Percentiles rank a stretch among this genome's conserved stretches.
phyloP scores from a whole-genome alignment of 768 basidiomycete species.

The Pleurotus platypus region DNA sequence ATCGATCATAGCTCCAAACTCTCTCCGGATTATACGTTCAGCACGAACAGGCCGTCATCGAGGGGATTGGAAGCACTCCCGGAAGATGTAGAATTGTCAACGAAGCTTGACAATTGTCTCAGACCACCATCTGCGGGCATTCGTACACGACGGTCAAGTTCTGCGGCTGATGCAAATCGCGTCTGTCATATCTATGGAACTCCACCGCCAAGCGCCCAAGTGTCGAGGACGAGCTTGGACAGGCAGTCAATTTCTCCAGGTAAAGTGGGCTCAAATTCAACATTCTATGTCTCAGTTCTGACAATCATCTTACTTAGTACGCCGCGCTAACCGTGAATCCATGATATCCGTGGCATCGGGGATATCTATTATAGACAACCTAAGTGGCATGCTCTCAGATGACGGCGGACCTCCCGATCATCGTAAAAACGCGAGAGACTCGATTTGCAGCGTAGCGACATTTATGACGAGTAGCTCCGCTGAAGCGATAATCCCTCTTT shows the following conservation, averaged over 20 bases:
- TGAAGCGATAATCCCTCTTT: constrained; percentile 51
- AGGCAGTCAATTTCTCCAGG: not conserved
- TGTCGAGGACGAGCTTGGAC: constrained; percentile 5
- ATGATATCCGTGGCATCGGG: constrained; percentile 4
- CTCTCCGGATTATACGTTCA: not conserved
- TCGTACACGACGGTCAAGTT: not conserved
- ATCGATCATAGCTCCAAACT: constrained; percentile 35
- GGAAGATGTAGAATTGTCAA: constrained; percentile 11
- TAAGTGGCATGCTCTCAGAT: not conserved
- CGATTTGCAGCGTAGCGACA: constrained; percentile 53
- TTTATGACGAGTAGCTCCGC: constrained; percentile 55
- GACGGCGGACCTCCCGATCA: not conserved
- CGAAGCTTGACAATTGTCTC: not conserved
- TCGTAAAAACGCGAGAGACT: constrained; percentile 17
- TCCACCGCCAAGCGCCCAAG: constrained; percentile 3
- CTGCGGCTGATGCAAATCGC: constrained; percentile 1
- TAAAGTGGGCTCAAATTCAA: not conserved
- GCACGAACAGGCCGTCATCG: not conserved
- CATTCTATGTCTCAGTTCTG: not conserved
- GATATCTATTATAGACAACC: constrained; percentile 4
- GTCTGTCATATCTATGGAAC: constrained; percentile 6
- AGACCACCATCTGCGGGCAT: not conserved
- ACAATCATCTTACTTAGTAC: not conserved
- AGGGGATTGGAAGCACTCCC: constrained; percentile 12
- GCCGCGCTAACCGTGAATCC: constrained; percentile 3